Evolutionary conservation across 176 grass and related monocot genomes (phyloP).

Genomic region (Hsuehochloa calcarea): DNA sequence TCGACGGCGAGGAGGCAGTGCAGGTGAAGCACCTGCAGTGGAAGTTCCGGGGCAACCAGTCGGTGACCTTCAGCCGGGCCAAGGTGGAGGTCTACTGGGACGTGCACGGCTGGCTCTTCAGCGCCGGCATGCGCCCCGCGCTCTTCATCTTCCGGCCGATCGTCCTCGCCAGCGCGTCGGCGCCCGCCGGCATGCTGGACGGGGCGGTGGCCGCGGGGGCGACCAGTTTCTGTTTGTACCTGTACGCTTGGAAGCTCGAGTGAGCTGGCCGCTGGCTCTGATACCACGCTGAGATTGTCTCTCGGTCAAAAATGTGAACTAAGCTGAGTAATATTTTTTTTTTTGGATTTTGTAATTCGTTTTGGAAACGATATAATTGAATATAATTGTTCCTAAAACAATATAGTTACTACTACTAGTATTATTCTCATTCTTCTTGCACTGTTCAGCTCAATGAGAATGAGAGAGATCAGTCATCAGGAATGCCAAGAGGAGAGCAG

Average conservation of each 20-base stretch:
- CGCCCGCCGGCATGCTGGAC: slow-evolving; percentile 5
- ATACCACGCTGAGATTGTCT: not conserved
- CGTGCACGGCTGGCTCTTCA: slow-evolving; percentile 90
- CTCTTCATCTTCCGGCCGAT: slow-evolving; percentile 79
- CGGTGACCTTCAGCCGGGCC: slow-evolving; percentile 60
- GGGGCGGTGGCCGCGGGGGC: not conserved
- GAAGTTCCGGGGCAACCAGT: slow-evolving; percentile 89
- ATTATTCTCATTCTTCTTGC: not conserved
- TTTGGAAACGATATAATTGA: slow-evolving; percentile 20
- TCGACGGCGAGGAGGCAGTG: slow-evolving; percentile 66
- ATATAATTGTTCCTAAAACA: slow-evolving; percentile 25
- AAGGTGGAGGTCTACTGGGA: slow-evolving; percentile 93
- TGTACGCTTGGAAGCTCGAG: slow-evolving; percentile 89
- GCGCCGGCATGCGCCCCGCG: slow-evolving; percentile 60
- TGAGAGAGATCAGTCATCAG: not conserved
- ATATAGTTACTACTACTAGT: not conserved
- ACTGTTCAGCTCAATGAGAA: not conserved
- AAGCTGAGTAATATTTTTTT: slow-evolving; percentile 30
- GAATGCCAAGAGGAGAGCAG: not conserved
- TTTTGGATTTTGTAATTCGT: slow-evolving; percentile 31
- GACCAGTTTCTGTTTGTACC: slow-evolving; percentile 68
- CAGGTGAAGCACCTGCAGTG: slow-evolving; percentile 90
- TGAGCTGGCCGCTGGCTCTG: not conserved
- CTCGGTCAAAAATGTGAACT: not conserved
- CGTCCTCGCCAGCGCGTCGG: slow-evolving; percentile 44